phyloP scores from a whole-genome alignment of 371 early-diverging fungal genomes.

The Rhizopus arrhizus region DNA sequence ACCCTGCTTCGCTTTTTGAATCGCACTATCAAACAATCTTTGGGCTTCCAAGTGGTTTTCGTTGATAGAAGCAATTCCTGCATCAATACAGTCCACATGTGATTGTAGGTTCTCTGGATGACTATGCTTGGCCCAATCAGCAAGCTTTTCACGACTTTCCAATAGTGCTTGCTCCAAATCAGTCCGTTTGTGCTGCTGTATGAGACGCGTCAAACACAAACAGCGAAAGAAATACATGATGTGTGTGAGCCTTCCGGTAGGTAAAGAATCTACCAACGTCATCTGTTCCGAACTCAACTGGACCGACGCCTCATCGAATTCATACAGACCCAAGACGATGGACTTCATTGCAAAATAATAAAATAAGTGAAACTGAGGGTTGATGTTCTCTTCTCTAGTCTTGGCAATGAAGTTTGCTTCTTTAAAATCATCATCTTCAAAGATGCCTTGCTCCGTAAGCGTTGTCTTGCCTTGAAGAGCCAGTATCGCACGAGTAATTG shows the following conservation, averaged over 20 bases:
- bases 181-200: conserved; percentile 13
- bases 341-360: conserved; percentile 45
- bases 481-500: conserved; percentile 38
- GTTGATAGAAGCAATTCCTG: conserved; percentile 40
- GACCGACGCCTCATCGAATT: conserved; percentile 33
- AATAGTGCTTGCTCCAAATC: conserved; percentile 20
- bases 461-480: conserved; percentile 49
- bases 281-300: conserved; percentile 34
- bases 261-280: conserved; percentile 32
- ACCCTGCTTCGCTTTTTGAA: conserved; percentile 40
- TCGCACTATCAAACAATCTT: conserved; percentile 40
- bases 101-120: conserved; percentile 36
- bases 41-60: conserved; percentile 28
- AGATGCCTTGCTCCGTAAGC: conserved; percentile 30
- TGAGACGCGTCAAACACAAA: conserved; percentile 35
- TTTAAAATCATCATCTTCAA: conserved; percentile 43
- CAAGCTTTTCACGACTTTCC: conserved; percentile 22
- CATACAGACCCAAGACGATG: conserved; percentile 33
- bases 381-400: background rate
- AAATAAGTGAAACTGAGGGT: conserved; percentile 18
- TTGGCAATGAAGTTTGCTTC: conserved; percentile 32
- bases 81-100: conserved; percentile 44
- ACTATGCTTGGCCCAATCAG: conserved; percentile 42
- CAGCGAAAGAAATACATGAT: conserved; percentile 45
- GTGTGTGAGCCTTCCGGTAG: conserved; percentile 43